Evolutionary conservation across 2,329 filamentous ascomycete species (phyloP).

Genomic region (Colletotrichum theobromicola): DNA sequence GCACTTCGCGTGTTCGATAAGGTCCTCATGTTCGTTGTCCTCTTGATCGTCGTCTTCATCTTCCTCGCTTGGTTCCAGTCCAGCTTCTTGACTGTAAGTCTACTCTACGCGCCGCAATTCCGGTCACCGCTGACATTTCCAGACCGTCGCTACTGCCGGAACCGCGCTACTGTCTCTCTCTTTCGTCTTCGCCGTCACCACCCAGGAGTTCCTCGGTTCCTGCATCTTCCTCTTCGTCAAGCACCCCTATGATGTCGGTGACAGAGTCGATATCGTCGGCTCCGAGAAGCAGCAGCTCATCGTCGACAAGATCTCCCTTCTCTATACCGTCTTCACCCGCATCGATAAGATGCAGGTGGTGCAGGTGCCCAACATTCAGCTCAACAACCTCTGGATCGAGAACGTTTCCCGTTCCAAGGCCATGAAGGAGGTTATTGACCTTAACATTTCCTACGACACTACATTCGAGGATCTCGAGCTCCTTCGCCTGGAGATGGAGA

Average conservation of each 20-base stretch:
- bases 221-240: constrained; percentile 99
- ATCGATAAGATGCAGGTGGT: constrained; percentile 81
- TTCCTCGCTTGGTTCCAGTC: constrained; percentile 51
- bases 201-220: constrained; percentile 94
- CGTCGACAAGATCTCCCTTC: constrained; percentile 91
- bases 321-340: constrained; percentile 86
- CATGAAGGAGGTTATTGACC: constrained; percentile 84
- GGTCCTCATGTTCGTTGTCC: constrained; percentile 80
- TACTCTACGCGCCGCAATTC: neutral
- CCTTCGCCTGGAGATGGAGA: constrained; percentile 82
- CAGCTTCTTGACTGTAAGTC: constrained; percentile 50
- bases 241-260: constrained; percentile 95
- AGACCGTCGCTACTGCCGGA: constrained; percentile 84
- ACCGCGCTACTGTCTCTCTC: constrained; percentile 94
- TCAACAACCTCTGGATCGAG: constrained; percentile 94
- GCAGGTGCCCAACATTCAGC: constrained; percentile 85
- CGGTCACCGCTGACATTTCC: constrained; percentile 33
- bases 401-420: constrained; percentile 90
- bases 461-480: constrained; percentile 88
- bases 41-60: constrained; percentile 82
- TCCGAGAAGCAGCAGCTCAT: constrained; percentile 67
- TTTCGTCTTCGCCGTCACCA: constrained; percentile 91
- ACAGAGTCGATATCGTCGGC: constrained; percentile 81
- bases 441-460: constrained; percentile 87
- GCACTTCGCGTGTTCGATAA: constrained; percentile 91